phyloP scores from a whole-genome alignment of 805 yeast genomes.

The Starmera dryadoides region DNA sequence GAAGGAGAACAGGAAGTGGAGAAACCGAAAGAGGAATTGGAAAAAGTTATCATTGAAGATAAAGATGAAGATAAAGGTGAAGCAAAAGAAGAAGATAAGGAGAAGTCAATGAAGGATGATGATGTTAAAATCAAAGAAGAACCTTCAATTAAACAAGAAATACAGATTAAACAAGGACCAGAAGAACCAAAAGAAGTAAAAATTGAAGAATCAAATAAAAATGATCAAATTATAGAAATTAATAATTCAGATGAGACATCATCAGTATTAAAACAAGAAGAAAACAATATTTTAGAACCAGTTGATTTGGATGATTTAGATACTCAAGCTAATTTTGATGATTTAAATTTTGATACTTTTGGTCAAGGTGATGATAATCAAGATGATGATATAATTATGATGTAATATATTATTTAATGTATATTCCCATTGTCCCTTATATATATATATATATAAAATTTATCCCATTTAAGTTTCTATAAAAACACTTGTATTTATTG shows the following conservation, averaged over 20 bases:
- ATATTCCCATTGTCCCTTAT: not conserved
- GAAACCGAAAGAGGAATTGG: not conserved
- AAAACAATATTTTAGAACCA: not conserved
- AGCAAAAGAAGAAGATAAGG: not conserved
- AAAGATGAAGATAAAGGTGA: not conserved
- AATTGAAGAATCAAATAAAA: too few relatives aligned
- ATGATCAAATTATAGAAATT: not conserved
- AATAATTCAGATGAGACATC: not conserved
- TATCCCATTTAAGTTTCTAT: not conserved
- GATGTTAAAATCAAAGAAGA: not conserved
- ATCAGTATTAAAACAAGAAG: not conserved
- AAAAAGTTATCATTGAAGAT: not conserved
- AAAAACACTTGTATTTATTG: not conserved
- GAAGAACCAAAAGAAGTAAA: too few relatives aligned
- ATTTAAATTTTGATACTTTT: constrained; percentile 8
- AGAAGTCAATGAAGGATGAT: not conserved
- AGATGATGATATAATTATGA: not conserved
- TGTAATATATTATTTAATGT: too few relatives aligned
- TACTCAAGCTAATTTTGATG: constrained; percentile 5
- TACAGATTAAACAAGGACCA: too few relatives aligned
- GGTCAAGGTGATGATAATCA: constrained; percentile 3
- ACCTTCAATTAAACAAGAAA: too few relatives aligned
- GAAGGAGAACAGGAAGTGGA: not conserved
- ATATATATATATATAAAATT: not conserved
- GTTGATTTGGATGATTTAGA: constrained; percentile 4